Percentiles rank a stretch among this genome's conserved stretches.
Conservation (phyloP, 2,329 filamentous ascomycete genomes). For the Trichoderma koningiopsis region DNA sequence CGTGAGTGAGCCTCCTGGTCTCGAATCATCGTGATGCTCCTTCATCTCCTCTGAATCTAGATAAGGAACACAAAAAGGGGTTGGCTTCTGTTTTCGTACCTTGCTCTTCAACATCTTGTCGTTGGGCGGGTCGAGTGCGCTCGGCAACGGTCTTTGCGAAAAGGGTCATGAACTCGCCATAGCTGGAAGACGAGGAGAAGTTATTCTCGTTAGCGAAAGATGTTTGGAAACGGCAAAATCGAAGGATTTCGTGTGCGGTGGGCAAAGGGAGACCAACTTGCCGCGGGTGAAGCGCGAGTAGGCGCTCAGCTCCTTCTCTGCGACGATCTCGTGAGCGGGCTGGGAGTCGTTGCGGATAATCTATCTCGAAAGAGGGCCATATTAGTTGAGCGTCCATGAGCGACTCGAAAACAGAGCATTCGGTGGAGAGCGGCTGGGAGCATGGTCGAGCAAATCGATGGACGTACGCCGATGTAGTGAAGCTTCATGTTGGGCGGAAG, state of each 20-base stretch:
- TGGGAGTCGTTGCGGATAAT: constrained; percentile 78
- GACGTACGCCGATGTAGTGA: constrained; percentile 79
- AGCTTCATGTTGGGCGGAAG: constrained; percentile 69
- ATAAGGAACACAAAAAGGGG: not conserved
- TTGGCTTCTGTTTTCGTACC: constrained; percentile 46
- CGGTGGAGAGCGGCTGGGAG: constrained; percentile 7
- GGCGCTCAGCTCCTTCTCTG: constrained; percentile 74
- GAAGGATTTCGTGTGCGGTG: not conserved
- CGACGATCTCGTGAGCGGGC: constrained; percentile 74
- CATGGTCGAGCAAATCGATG: constrained; percentile 24
- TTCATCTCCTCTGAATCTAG: not conserved
- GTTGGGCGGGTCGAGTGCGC: constrained; percentile 75
- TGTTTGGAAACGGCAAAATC: not conserved
- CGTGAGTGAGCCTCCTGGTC: not conserved
- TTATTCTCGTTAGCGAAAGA: not conserved
- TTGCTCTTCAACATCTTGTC: constrained; percentile 84
- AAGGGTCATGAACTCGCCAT: constrained; percentile 74
- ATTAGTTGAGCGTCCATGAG: not conserved
- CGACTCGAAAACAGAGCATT: not conserved
- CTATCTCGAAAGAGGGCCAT: constrained; percentile 49
- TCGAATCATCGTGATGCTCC: not conserved
- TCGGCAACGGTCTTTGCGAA: constrained; percentile 88
- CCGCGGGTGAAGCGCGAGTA: constrained; percentile 79
- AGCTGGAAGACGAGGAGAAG: constrained; percentile 32
- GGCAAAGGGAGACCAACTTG: constrained; percentile 52